phyloP scores from a whole-genome alignment of 495 filamentous ascomycete species.

The Hypomontagnella submonticulosa region DNA sequence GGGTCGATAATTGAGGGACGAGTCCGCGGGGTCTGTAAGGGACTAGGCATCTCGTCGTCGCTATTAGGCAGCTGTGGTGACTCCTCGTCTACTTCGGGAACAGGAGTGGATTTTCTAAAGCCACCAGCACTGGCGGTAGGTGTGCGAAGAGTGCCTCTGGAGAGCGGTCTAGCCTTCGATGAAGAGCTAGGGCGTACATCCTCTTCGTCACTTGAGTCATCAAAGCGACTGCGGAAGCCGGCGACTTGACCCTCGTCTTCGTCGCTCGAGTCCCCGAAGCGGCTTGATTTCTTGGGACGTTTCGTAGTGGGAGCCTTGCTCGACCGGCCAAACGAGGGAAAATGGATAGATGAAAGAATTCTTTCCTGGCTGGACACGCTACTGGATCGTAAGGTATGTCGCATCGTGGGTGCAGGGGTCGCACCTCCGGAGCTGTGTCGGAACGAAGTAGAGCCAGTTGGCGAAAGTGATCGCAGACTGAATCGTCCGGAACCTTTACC shows the following conservation, averaged over 20 bases:
- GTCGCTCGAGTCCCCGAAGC: slow-evolving; percentile 78
- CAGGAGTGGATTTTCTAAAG: slow-evolving; percentile 42
- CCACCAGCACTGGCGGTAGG: slow-evolving; percentile 26
- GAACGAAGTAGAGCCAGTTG: slow-evolving; percentile 43
- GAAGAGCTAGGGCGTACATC: slow-evolving; percentile 42
- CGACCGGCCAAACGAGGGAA: slow-evolving; percentile 44
- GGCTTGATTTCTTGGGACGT: slow-evolving; percentile 48
- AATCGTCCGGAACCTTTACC: slow-evolving; percentile 49
- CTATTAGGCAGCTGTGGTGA: slow-evolving; percentile 50
- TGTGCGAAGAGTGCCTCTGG: slow-evolving; percentile 33
- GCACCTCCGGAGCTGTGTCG: slow-evolving; percentile 32
- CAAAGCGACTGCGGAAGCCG: slow-evolving; percentile 75
- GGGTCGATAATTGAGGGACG: neutral
- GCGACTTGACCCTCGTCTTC: slow-evolving; percentile 65
- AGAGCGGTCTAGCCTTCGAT: slow-evolving; percentile 22
- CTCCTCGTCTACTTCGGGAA: slow-evolving; percentile 51
- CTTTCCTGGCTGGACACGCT: slow-evolving; percentile 40
- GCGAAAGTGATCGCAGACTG: slow-evolving; percentile 55
- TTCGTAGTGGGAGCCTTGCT: slow-evolving; percentile 26
- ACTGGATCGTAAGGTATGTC: slow-evolving; percentile 40
- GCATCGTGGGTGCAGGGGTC: slow-evolving; percentile 29
- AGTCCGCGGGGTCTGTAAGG: slow-evolving; percentile 31
- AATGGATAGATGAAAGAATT: slow-evolving; percentile 42
- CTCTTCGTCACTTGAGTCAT: slow-evolving; percentile 84
- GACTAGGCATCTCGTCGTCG: slow-evolving; percentile 45